Evolutionary conservation across 495 filamentous ascomycete species (phyloP).

Genomic region (Cetradonia linearis): DNA sequence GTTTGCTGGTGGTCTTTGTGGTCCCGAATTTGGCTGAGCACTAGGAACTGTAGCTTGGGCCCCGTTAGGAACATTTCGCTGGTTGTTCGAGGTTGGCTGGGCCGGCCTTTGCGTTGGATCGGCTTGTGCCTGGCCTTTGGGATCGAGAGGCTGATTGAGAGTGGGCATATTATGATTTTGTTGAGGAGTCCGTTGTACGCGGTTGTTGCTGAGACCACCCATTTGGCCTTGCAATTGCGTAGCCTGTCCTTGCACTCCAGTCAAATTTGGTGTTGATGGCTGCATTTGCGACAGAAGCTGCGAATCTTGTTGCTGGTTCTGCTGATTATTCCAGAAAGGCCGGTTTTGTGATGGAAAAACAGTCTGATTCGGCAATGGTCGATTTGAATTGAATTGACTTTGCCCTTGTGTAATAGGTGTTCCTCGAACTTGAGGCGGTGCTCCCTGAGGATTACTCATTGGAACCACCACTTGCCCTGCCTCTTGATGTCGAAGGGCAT

Average conservation of each 20-base stretch:
- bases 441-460: slow-evolving; percentile 44
- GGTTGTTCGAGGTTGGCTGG: slow-evolving; percentile 21
- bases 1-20: slow-evolving; percentile 30
- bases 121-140: slow-evolving; percentile 33
- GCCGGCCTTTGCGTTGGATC: slow-evolving; percentile 25
- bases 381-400: slow-evolving; percentile 25
- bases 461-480: slow-evolving; percentile 57
- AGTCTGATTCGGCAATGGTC: slow-evolving; percentile 34
- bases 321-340: slow-evolving; percentile 29
- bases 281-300: slow-evolving; percentile 32
- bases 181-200: slow-evolving; percentile 25
- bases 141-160: slow-evolving; percentile 48
- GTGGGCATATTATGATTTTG: slow-evolving; percentile 45
- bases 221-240: slow-evolving; percentile 40
- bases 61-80: not conserved
- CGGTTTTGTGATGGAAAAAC: slow-evolving; percentile 36
- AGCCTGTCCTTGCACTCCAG: slow-evolving; percentile 32
- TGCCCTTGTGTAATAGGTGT: slow-evolving; percentile 28
- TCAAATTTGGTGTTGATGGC: slow-evolving; percentile 16
- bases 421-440: slow-evolving; percentile 34
- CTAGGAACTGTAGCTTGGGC: slow-evolving; percentile 1
- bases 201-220: slow-evolving; percentile 31
- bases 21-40: slow-evolving; percentile 21
- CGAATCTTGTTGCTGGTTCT: slow-evolving; percentile 34
- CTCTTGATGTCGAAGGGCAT: slow-evolving; percentile 52